Conservation (phyloP, 2,329 filamentous ascomycete species). For the Eurotiales sp. region DNA sequence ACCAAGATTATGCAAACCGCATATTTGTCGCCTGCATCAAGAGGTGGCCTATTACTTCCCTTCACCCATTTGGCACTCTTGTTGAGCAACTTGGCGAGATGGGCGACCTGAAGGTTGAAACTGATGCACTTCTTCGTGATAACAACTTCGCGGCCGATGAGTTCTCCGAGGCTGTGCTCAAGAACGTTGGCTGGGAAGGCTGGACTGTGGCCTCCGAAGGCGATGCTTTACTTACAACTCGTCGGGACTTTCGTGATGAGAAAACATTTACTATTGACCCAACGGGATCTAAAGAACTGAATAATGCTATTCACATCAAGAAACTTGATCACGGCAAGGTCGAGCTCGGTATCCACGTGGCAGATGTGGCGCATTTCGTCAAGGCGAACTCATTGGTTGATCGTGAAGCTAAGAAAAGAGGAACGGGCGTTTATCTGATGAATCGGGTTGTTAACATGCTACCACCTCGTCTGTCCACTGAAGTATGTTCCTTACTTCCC, state of each 20-base stretch:
- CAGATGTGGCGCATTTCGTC: conserved; percentile 94
- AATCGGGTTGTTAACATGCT: conserved; percentile 86
- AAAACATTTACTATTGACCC: conserved; percentile 89
- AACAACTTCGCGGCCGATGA: conserved; percentile 99
- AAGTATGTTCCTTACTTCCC: conserved; percentile 82
- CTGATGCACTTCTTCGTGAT: conserved; percentile 90
- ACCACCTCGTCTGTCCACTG: conserved; percentile 76
- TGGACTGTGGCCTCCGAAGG: conserved; percentile 85
- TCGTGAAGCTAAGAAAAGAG: conserved; percentile 95
- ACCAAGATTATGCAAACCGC: conserved; percentile 93
- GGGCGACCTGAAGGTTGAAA: conserved; percentile 96
- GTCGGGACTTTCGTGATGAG: conserved; percentile 87
- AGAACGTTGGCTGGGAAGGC: conserved; percentile 86
- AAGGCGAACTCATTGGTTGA: conserved; percentile 94
- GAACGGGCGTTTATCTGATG: conserved; percentile 90
- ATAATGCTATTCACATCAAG: conserved; percentile 91
- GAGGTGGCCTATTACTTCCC: conserved; percentile 98
- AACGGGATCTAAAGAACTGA: conserved; percentile 80
- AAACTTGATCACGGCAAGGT: conserved; percentile 76
- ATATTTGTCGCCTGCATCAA: conserved; percentile 99
- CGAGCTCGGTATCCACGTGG: conserved; percentile 91
- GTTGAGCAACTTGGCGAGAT: conserved; percentile 96
- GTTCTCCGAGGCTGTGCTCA: conserved; percentile 92
- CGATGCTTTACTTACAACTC: conserved; percentile 66
- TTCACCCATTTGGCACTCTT: conserved; percentile 95